A percentile compares a stretch with the other conserved stretches of the same genome.
These are phyloP conservation scores for Phytophthora sojae DNA, from an alignment of 352 stramenopile genomes.

Conservation along the genomic window DNA sequence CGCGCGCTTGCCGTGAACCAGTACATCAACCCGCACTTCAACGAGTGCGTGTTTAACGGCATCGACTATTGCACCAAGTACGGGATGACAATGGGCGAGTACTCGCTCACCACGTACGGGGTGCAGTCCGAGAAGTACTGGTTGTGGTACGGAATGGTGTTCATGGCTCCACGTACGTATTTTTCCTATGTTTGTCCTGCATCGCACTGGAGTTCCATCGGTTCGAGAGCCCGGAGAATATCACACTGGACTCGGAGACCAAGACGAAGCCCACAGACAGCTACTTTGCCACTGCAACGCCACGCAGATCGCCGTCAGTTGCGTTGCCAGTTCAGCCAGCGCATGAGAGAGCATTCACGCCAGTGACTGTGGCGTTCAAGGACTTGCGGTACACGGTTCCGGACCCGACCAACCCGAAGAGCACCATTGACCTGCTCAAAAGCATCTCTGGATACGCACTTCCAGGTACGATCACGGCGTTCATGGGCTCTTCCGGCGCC, in stretches of 20 bases:
- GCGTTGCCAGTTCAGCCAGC: not conserved
- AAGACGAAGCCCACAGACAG: not conserved
- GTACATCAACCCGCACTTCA: constrained; percentile 26
- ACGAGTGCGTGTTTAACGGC: constrained; percentile 25
- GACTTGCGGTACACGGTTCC: constrained; percentile 31
- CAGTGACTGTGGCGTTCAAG: constrained; percentile 27
- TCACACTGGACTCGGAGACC: not conserved
- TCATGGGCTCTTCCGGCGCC: constrained; percentile 81
- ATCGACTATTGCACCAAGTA: constrained; percentile 39
- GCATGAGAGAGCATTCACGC: not conserved
- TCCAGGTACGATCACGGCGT: constrained; percentile 66
- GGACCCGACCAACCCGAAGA: constrained; percentile 16
- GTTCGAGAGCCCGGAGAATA: constrained; percentile 21
- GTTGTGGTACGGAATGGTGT: constrained; percentile 32
- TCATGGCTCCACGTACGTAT: constrained; percentile 27
- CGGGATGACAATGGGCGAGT: constrained; percentile 32
- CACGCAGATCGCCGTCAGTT: not conserved
- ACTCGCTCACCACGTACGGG: constrained; percentile 31
- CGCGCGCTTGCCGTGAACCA: constrained; percentile 38
- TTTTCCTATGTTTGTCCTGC: constrained; percentile 23
- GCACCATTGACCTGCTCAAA: constrained; percentile 61
- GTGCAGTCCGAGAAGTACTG: constrained; percentile 35
- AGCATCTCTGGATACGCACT: constrained; percentile 56
- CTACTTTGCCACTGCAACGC: constrained; percentile 6
- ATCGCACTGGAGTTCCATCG: constrained; percentile 18